Base-by-base conservation (phyloP, 2,329 filamentous ascomycete species). In the Talaromyces amestolkiae region DNA sequence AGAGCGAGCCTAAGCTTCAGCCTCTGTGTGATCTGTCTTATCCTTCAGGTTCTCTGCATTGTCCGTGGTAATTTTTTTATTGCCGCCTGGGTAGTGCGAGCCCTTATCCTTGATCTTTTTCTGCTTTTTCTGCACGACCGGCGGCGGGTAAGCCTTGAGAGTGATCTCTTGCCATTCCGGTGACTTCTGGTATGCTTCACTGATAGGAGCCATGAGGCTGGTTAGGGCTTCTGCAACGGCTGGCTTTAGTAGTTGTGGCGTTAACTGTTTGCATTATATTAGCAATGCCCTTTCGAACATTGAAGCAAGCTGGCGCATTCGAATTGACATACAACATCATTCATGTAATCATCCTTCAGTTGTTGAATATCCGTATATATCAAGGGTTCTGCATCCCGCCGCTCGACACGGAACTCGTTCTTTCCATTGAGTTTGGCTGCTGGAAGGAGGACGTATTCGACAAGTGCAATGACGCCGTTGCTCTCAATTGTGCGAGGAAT, bases 201-300 rank as follows among this genome's bases (percentile, higher is more conserved):
- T 88, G 66, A 99, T 94, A 1, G 94, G 92, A 2, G 84, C 87
- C 65, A 97, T 83, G 13, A 98, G 85, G 45, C 85, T 83, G 70
- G 87, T 87, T 22, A 99, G 84, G 10, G 87, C 91, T 61, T 87
- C 84, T 5, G 90, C 86, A 6, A 96, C 88, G 11, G 91, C 92
- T n/a, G 89, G 85, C 82, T 99, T 98, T 61, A 98, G 83, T 13
- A 91, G 80, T 81, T 97, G 93, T 0, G 95, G 95, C 1, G 91
- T 92, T 68, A 97, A 85, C 85, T 89, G n/a, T 37, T 27, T n/a
- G 3, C 7, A 33, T 3, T 51, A 31, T 51, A 9, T 33, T 31
- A 53, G 49, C 27, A 1, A 53, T 10, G 3, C 27, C 27, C 3
- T 27, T 27, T 27, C 27, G 2, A 27, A 27, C 27, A 27, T 27